Evolutionary conservation across 257 asterid genomes (phyloP).

Genomic region (Schizonepeta tenuifolia): DNA sequence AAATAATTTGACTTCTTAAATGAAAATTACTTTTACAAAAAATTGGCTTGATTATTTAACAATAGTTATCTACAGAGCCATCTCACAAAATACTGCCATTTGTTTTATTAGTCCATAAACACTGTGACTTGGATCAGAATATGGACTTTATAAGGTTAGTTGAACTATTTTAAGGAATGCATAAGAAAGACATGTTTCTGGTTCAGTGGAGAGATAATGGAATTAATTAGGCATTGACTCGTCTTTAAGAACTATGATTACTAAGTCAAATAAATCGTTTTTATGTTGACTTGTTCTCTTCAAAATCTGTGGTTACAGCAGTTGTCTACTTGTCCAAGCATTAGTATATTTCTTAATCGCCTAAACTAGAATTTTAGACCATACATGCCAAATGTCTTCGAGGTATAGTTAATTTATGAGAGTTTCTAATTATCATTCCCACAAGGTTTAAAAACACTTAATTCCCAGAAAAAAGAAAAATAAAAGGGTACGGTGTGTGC

Average conservation of each 20-base stretch:
- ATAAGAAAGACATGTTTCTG: no score
- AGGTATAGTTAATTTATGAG: neutral
- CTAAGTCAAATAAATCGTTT: neutral
- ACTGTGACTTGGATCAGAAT: no score
- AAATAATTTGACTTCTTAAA: no score
- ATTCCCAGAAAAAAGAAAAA: neutral
- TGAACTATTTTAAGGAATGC: slow-evolving; percentile 3
- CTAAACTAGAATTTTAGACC: neutral
- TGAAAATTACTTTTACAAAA: no score
- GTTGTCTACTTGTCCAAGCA: neutral
- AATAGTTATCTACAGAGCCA: no score
- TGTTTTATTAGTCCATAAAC: no score
- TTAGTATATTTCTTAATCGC: neutral
- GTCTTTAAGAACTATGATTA: neutral
- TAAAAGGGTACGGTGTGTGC: no score
- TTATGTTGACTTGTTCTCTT: slow-evolving; percentile 32
- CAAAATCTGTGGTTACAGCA: neutral
- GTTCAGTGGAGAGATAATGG: neutral
- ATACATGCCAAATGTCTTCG: neutral
- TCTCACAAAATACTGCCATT: no score
- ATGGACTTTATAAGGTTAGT: no score
- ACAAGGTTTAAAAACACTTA: no score
- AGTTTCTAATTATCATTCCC: no score
- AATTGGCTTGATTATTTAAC: no score
- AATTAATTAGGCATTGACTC: slow-evolving; percentile 20